Base-by-base conservation (phyloP, 2,329 filamentous ascomycete genomes). In the Fusarium virguliforme region DNA sequence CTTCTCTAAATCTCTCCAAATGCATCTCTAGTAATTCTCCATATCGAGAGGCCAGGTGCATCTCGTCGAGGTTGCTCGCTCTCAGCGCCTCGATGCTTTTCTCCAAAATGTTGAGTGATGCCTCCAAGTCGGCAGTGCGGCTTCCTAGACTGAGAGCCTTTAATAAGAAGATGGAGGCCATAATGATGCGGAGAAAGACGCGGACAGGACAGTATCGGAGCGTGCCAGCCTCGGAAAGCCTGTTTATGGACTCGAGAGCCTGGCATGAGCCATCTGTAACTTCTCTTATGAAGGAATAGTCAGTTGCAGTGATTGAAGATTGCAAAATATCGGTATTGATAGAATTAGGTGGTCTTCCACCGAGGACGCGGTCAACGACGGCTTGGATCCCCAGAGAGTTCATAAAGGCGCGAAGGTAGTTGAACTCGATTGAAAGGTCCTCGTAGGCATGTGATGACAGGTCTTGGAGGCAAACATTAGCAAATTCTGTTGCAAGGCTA, bases 251-350 rank as follows among this genome's bases (percentile, higher is more conserved):
- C 53, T 85, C 79, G 4, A 88, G 76, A 30, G 87, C 86, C 58
- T 86, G 80, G 48, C 85, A 84, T 64, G 84, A 86, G 2, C 84
- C 85, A 22, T 88, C 84, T 4, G 88, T 85, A 1, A 88, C 87
- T 73, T 88, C 86, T 74, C 85, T 83, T 13, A 88, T 87, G 68
- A 87, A 88, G 37, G 84, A 83, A 60, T 86, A 87, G 70, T 89
- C 86, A 53, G 82, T 81, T 2, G 83, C 81, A 80, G 70, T 85
- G 79, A 12, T 82, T 76, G 10, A 83, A 74, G 38, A 84, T 77
- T 76, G 83, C 40, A 50, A 40, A 15, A 65, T 41, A 5, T 62
- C 59, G 7, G 60, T 46, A 13, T 65, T 46, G 6, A 48, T 56
- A 1, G 51, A 51, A 2, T 58, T 46, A 4, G 59, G 40, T 4